These are phyloP conservation scores for Nakazawaea ernobii DNA, from an alignment of 805 yeast species.

Conservation along the genomic window DNA sequence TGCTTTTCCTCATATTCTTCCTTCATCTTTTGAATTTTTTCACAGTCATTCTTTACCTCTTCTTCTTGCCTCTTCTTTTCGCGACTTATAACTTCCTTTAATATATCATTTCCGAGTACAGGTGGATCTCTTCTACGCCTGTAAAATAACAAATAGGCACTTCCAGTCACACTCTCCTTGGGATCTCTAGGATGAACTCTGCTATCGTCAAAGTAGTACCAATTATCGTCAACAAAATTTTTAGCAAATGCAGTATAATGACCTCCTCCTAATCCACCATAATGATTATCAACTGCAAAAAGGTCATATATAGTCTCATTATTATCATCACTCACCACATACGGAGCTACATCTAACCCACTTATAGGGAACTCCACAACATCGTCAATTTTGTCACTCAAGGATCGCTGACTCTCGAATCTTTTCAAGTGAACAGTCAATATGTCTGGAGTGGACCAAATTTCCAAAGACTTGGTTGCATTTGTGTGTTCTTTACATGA, in stretches of 20 bases:
- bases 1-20: slow-evolving; percentile 24
- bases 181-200: slow-evolving; percentile 61
- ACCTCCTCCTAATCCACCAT: slow-evolving; percentile 95
- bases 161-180: slow-evolving; percentile 55
- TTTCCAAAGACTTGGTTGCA: slow-evolving; percentile 84
- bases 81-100: slow-evolving; percentile 29
- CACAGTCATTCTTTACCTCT: slow-evolving; percentile 21
- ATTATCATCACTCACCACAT: slow-evolving; percentile 35
- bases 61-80: slow-evolving; percentile 19
- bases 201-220: slow-evolving; percentile 92
- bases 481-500: slow-evolving; percentile 81
- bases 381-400: slow-evolving; percentile 85
- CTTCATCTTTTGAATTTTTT: slow-evolving; percentile 20
- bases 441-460: slow-evolving; percentile 93
- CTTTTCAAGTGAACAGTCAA: slow-evolving; percentile 86
- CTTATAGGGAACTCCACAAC: slow-evolving; percentile 83
- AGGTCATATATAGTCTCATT: slow-evolving; percentile 59
- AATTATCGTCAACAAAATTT: slow-evolving; percentile 66
- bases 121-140: slow-evolving; percentile 36
- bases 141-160: slow-evolving; percentile 86
- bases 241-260: slow-evolving; percentile 90
- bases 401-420: slow-evolving; percentile 76
- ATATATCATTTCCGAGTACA: slow-evolving; percentile 34
- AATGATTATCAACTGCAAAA: slow-evolving; percentile 92
- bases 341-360: slow-evolving; percentile 66